Conservation (phyloP, 257 asterid species). For the Ophiorrhiza pumila region DNA sequence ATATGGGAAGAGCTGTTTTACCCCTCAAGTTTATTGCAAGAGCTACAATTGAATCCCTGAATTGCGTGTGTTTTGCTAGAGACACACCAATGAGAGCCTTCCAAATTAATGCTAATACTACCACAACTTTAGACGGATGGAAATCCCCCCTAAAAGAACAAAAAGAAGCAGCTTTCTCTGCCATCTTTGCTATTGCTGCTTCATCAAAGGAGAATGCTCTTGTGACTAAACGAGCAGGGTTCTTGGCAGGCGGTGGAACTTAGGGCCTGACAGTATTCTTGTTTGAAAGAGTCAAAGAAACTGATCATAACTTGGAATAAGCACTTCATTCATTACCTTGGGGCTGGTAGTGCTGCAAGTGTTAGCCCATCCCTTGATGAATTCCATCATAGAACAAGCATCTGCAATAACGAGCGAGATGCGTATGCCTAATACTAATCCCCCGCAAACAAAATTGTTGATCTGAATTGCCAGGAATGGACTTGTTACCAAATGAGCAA, state of each 20-base stretch:
- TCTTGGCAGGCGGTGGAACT: background rate
- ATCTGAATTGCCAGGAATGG: constrained; percentile 19
- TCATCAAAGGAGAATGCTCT: constrained; percentile 12
- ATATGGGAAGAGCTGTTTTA: background rate
- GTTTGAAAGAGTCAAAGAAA: constrained; percentile 18
- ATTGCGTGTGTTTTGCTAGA: constrained; percentile 6
- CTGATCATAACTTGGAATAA: background rate
- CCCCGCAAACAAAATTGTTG: constrained; percentile 21
- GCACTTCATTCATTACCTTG: background rate
- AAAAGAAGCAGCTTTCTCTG: background rate
- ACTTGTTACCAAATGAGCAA: background rate
- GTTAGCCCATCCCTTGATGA: constrained; percentile 23
- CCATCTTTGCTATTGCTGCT: background rate
- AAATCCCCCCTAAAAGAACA: background rate
- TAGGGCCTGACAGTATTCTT: background rate
- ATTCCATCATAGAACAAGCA: background rate
- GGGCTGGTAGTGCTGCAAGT: background rate
- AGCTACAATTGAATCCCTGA: background rate
- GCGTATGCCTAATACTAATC: constrained; percentile 11
- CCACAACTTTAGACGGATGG: constrained; percentile 8
- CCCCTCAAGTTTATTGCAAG: constrained; percentile 19
- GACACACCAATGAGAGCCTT: constrained; percentile 14
- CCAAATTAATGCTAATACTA: constrained; percentile 20
- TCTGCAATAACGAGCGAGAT: constrained; percentile 22
- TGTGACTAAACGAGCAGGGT: constrained; percentile 1